Evolutionary conservation across 345 rosid species (phyloP), one percentile per base, ranked within the genome.

Genomic region (Ailanthus altissimus): DNA sequence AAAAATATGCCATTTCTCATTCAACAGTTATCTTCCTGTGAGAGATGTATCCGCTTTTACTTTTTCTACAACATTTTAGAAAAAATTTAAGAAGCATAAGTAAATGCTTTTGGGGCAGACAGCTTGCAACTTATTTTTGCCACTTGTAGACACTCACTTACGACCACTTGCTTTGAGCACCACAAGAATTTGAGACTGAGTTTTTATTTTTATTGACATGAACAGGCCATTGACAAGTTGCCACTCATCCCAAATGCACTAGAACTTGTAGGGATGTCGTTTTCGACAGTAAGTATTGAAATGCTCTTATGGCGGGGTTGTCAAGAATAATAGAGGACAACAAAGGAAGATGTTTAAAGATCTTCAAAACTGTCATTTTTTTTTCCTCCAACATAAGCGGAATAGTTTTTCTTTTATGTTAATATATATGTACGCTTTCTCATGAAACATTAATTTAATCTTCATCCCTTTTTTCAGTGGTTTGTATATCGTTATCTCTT

Each of bases 401-500:
- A 1, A 32, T 32, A 32, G 15, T 11, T 70, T 3, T 59, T 59
- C 45, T 62, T 62, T 12, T 47, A 56, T 38, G 62, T 71, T 50
- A 26, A 69, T 9, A 14, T 69, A 5, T 72, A 8, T 65, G 18
- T 10, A 20, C 36, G 3, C 32, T 60, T 67, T 16, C 16, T 14
- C 9, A 53, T 20, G n/a, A 40, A n/a, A 16, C 68, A 54, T 67
- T 86, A 54, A 89, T 79, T 20, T 20, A 43, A 65, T 2, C 14
- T 74, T 74, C 54, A 69, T 62, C 64, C 4, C 61, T 36, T 61
- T 58, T 80, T 72, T 60, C 98, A 93, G 99, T 92, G 99, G 97
- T 95, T 95, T 78, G 72, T 83, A 69, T 93, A 95, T 79, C 94
- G 97, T 67, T 93, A 90, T 85, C 99, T 95, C 77, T 79, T 95